Base-by-base conservation (phyloP, 1,284 basidiomycete genomes). In the Ustilago xerochloae region DNA sequence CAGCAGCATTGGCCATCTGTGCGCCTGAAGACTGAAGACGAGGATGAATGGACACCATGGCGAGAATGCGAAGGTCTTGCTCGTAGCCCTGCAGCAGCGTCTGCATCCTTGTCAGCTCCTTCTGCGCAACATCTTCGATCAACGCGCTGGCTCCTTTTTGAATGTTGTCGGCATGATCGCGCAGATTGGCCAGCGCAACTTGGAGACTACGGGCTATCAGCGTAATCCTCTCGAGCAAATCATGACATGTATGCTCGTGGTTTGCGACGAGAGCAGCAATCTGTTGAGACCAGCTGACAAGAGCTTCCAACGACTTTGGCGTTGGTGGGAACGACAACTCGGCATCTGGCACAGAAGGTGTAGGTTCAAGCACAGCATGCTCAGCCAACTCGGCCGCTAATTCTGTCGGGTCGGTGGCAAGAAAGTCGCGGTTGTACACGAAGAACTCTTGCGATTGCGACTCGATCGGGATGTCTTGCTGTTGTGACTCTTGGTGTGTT, bases 361-460 rank as follows among this genome's bases (percentile, higher is more conserved):
- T 53, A 3, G 65, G 60, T 20, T 75, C 70, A n/a, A 78, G 64
- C 15, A 41, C 39, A 13, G 69, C n/a, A n/a, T 51, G 52, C 22
- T 75, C 52, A 4, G 75, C 79, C 9, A 83, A 65, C 51, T 81
- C 77, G 12, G 69, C 59, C 4, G 77, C 76, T 9, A 82, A 46
- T 15, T 59, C 56, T 10, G 81, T 78, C 5, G 76, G 68, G 16
- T 84, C 80, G 12, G 77, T 73, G 29, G 60, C 80, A 26, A 84
- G 73, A 35, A 79, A 81, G 39, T 84, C 79, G 24, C 81, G 76
- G 47, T 83, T 81, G 69, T 75, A 84, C 38, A 84, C 74, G 49
- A 79, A 84, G 49, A 83, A 75, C 39, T 81, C 77, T 56, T 63
- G 54, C 15, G 53, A 33, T 22, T 55, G 50, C 7, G 66, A 33